phyloP scores from a whole-genome alignment of 1,139 yeast species.

The Geotrichum australiense region DNA sequence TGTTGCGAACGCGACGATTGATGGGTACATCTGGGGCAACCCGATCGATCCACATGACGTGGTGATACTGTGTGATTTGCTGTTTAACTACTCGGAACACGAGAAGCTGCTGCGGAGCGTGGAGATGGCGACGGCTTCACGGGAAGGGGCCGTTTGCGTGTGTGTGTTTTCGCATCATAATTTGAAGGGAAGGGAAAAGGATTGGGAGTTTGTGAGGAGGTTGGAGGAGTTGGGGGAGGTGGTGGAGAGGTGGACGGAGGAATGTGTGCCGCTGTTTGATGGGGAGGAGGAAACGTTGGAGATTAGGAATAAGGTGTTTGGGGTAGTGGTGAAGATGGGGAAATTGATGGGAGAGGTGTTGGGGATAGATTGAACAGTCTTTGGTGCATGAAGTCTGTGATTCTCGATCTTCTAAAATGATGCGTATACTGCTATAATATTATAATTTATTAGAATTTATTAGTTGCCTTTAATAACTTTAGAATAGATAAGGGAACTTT shows the following conservation, averaged over 20 bases:
- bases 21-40: constrained; percentile 92
- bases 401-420: no score
- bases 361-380: no score
- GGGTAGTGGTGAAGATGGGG: no score
- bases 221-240: constrained; percentile 59
- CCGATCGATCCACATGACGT: constrained; percentile 65
- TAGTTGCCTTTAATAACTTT: no score
- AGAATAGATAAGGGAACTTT: no score
- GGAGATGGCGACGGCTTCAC: constrained; percentile 47
- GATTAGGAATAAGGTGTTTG: constrained; percentile 77
- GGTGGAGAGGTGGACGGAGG: constrained; percentile 61
- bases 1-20: constrained; percentile 27
- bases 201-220: constrained; percentile 66
- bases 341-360: no score
- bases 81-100: constrained; percentile 93
- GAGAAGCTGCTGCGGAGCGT: constrained; percentile 64
- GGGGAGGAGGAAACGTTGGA: constrained; percentile 78
- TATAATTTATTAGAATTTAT: no score
- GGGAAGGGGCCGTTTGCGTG: constrained; percentile 51
- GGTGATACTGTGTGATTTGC: constrained; percentile 77
- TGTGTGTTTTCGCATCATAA: constrained; percentile 96
- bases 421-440: no score
- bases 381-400: no score
- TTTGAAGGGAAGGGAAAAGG: constrained; percentile 63
- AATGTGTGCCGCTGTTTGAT: constrained; percentile 88